Base-by-base conservation (phyloP, 495 filamentous ascomycete genomes). In the Hyaloscypha variabilis region DNA sequence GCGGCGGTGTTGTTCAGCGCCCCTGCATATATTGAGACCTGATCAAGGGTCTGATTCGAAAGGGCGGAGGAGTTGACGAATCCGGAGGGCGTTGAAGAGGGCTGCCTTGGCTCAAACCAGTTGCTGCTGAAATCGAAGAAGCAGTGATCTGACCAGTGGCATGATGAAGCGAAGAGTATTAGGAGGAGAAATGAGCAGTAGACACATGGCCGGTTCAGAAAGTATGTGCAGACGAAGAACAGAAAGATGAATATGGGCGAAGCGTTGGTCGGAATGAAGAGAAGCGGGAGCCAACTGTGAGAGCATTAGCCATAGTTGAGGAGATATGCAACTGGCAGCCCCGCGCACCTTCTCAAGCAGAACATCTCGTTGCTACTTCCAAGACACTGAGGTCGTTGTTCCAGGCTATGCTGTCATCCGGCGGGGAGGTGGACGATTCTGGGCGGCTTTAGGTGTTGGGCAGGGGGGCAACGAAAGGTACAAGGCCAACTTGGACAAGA, bases 121-220 rank as follows among this genome's bases (percentile, higher is more conserved):
- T 94, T 91, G 68, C 88, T 88, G 71, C 81, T 81, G 51, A 93
- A 84, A 76, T 95, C 91, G 72, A 96, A 91, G 79, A 94, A 92
- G 76, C 92, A 96, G 28, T 87, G 87, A 72, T 95, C 91, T 65
- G 89, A 90, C 92, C 92, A 96, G 83, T 94, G 88, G 78, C 92
- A 96, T 29, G 91, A 94, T 19, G 91, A 94, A 54, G 88, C 81
- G 81, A 96, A 96, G 67, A 96, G 89, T 63, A 94, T 91, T 67
- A 96, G 81, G 61, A 96, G 91, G 31, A 96, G 88, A 63, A 92
- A 83, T 61, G 92, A 94, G 82, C 92, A 96, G 84, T 96, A 93
- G 71, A 94, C 85, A 79, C 92, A 96, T 63, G 92, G 92, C 61
- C 92, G 86, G 74, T 94, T 93, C 68, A 96, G 87, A 74, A 94